A percentile compares a stretch with the other conserved stretches of the same genome.
Evolutionary conservation across 2,329 filamentous ascomycete genomes (phyloP).

Genomic region (Alternaria sp.): DNA sequence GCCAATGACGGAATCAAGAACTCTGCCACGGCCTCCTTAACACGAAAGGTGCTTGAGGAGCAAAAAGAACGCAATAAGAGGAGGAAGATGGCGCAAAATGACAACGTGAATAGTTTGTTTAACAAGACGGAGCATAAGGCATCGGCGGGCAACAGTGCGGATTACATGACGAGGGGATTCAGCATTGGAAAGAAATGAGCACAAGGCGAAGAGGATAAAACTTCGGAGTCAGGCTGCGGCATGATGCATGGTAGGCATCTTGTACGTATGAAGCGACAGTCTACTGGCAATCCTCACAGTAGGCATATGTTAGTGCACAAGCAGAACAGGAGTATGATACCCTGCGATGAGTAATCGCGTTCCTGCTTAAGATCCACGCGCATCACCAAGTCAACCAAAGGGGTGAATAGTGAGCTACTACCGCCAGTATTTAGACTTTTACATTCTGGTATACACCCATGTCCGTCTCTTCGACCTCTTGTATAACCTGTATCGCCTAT

Average conservation of each 20-base stretch:
- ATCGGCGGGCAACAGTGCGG: slow-evolving; percentile 52
- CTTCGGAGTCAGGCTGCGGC: background rate
- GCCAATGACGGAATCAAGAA: slow-evolving; percentile 80
- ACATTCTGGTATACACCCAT: background rate
- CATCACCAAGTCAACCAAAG: background rate
- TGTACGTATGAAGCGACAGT: background rate
- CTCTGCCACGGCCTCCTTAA: slow-evolving; percentile 82
- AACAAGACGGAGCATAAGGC: slow-evolving; percentile 50
- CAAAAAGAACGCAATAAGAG: slow-evolving; percentile 84
- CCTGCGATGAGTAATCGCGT: slow-evolving; percentile 1
- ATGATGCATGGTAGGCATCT: background rate
- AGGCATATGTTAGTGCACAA: background rate
- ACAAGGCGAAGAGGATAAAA: background rate
- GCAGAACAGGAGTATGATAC: slow-evolving; percentile 1
- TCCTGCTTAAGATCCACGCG: background rate
- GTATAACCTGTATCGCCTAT: background rate
- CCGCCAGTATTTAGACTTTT: background rate
- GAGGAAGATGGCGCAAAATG: slow-evolving; percentile 70
- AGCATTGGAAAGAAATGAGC: slow-evolving; percentile 47
- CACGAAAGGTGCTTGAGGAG: slow-evolving; percentile 85
- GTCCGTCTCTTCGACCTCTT: background rate
- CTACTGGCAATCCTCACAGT: background rate
- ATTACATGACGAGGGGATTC: slow-evolving; percentile 62
- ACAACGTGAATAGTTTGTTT: slow-evolving; percentile 60
- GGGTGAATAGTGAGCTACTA: background rate